Base-by-base conservation (phyloP, 164 flowering plant species). In the Macadamia integrifolia region DNA sequence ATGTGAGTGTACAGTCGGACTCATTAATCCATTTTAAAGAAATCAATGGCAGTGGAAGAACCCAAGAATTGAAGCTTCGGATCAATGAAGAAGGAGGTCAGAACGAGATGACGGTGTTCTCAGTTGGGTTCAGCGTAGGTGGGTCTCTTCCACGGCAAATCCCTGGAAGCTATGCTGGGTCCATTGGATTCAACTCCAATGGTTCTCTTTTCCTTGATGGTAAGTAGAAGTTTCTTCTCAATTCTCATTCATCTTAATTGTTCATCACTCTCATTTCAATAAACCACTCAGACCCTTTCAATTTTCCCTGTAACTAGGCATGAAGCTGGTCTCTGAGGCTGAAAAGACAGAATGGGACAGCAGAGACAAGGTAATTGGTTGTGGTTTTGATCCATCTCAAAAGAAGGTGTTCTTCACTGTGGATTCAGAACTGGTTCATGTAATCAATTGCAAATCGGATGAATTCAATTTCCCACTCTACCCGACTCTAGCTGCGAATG, bases 141-240 rank as follows among this genome's bases (percentile, higher is more conserved):
- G 85, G 91, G 7, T 55, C 84, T 49, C 76, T 78, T 64, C 86
- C 82, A 59, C 49, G 72, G 35, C 80, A 77, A 55, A 77, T 84
- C 56, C 94, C 97, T 2, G 98, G 98, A 0, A 83, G 78, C 72
- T 91, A 80, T 67, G 82, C 77, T 1, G 97, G 89, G 0, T 92
- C 97, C 8, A 79, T 94, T 43, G 93, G 94, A 11, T 88, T 87
- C 76, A 78, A 80, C 61, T 87, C 97, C 30, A 76, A 74, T 68
- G 98, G 97, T 50, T 86, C 97, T 50, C 86, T 92, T 61, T 82
- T 70, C 76, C 88, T 90, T 11, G 88, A 86, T 64, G 98, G 98
- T 94, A 79, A 67, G 67, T 71, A 65, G 31, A 35, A 35, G 40
- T 30, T 48, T 43, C 42, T 58, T 44, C 17, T 49, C 15, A 49